Percentiles rank a stretch among this genome's conserved stretches.
Conservation (phyloP, 2,329 filamentous ascomycete genomes). For the Huntiella abstrusa region DNA sequence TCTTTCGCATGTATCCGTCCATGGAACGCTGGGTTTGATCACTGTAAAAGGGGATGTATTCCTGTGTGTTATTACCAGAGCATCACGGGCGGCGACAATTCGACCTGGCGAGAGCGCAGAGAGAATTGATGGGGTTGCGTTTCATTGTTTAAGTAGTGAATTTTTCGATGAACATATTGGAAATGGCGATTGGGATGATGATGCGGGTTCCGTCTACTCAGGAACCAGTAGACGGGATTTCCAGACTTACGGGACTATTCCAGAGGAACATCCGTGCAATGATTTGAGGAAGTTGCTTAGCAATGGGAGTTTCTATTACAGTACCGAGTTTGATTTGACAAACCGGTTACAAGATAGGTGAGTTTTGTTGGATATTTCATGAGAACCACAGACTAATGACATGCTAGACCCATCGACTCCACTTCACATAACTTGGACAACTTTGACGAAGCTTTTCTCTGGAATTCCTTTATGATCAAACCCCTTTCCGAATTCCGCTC, state of each 20-base stretch:
- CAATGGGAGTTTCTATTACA: slow-evolving; percentile 94
- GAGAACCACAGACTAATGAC: slow-evolving; percentile 4
- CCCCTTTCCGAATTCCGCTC: slow-evolving; percentile 80
- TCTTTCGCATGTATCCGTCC: slow-evolving; percentile 53
- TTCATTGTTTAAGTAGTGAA: slow-evolving; percentile 75
- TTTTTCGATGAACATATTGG: slow-evolving; percentile 64
- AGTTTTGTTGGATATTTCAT: slow-evolving; percentile 8
- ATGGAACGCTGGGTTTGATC: slow-evolving; percentile 77
- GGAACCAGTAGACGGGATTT: slow-evolving; percentile 16
- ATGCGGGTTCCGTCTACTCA: slow-evolving; percentile 28
- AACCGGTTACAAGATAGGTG: slow-evolving; percentile 79
- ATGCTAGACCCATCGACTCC: slow-evolving; percentile 47
- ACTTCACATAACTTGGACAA: slow-evolving; percentile 78
- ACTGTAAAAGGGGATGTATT: slow-evolving; percentile 73
- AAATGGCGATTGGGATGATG: slow-evolving; percentile 31
- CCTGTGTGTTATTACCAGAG: slow-evolving; percentile 69
- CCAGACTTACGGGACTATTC: slow-evolving; percentile 23
- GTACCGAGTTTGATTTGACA: slow-evolving; percentile 92
- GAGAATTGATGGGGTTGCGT: slow-evolving; percentile 71
- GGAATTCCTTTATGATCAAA: slow-evolving; percentile 98
- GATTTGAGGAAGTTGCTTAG: slow-evolving; percentile 81
- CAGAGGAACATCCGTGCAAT: slow-evolving; percentile 68
- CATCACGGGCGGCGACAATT: slow-evolving; percentile 60
- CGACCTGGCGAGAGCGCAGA: slow-evolving; percentile 78
- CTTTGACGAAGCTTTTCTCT: slow-evolving; percentile 79